phyloP scores from a whole-genome alignment of 1,284 basidiomycete species.

The Papiliotrema nemorosa region DNA sequence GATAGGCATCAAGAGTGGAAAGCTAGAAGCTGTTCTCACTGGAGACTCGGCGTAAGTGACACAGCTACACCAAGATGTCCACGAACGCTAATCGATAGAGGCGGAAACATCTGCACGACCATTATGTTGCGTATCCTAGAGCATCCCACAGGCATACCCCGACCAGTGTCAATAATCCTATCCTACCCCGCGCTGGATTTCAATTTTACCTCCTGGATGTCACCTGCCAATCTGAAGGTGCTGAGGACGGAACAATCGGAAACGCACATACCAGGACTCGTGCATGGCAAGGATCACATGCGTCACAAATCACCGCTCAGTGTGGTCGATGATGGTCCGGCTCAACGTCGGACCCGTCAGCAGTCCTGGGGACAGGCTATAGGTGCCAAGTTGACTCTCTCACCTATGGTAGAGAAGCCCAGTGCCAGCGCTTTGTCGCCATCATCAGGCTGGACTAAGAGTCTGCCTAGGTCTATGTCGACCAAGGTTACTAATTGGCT shows the following conservation, averaged over 20 bases:
- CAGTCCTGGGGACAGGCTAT: constrained; percentile 53
- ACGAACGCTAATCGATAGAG: constrained; percentile 53
- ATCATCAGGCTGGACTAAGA: constrained; percentile 15
- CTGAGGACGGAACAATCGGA: constrained; percentile 75
- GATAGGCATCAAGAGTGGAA: constrained; percentile 70
- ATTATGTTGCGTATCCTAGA: constrained; percentile 82
- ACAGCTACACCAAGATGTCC: neutral
- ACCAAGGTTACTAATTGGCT: constrained; percentile 39
- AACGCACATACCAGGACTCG: constrained; percentile 57
- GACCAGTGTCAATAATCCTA: constrained; percentile 76
- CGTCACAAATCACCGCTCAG: constrained; percentile 79
- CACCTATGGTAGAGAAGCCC: constrained; percentile 21
- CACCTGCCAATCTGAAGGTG: constrained; percentile 75
- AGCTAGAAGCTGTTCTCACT: constrained; percentile 69
- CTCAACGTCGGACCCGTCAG: constrained; percentile 33
- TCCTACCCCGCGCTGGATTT: constrained; percentile 76
- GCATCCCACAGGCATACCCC: constrained; percentile 51
- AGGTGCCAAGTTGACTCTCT: constrained; percentile 31
- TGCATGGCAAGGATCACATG: constrained; percentile 81
- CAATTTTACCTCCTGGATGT: constrained; percentile 98
- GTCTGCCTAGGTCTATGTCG: constrained; percentile 29
- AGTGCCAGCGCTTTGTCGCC: constrained; percentile 11
- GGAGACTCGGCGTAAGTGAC: constrained; percentile 86
- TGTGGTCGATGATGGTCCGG: constrained; percentile 67
- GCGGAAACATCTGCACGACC: constrained; percentile 76